Evolutionary conservation across 768 basidiomycete species (phyloP), one percentile per base, ranked within the genome.

Genomic region (Hydnomerulius pinastri): DNA sequence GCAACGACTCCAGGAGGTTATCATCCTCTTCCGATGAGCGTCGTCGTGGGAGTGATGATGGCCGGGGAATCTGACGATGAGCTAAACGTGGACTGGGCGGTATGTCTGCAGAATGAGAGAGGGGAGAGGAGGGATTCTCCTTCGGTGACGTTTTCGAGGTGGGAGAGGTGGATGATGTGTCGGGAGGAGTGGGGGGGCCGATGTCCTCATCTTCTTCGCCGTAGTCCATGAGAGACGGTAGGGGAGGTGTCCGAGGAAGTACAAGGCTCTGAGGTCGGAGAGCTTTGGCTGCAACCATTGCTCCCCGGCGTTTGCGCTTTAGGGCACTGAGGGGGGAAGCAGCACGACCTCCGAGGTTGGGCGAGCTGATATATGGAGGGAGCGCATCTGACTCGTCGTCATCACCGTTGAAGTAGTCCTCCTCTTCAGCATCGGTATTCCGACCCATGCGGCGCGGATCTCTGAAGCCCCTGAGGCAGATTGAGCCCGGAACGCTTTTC

Each of bases 351-450:
- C 58, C 68, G 28, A 63, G 44, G 18, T 53, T 63, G 4, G 56
- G 42, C 33, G 67, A 62, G 33, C 59, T 55, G 53, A 71, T 63
- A 43, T 65, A 61, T 17, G 68, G 65, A 28, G 70, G 64, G 18
- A 65, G 51, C 60, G 69, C 77, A 15, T 77, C 75, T 28, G 77
- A 73, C 57, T 93, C 93, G 36, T 92, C 90, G 54, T 93, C 92
- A 33, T 90, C 90, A 24, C 74, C 79, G 59, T 95, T 92, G 79
- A 97, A 98, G 73, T 97, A 98, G 51, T 87, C 82, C 66, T 98
- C 95, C 66, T 98, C 95, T 53, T 90, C 88, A 5, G 77, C 76
- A 55, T 91, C 90, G 50, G 84, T 67, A 28, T 71, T 65, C 27
- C 78, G 79, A 36, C 77, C 78, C 48, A 51, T 60, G 68, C 71